These are phyloP conservation scores for Amylostereum areolatum DNA, from an alignment of 1,284 basidiomycete genomes.

Conservation along the genomic window DNA sequence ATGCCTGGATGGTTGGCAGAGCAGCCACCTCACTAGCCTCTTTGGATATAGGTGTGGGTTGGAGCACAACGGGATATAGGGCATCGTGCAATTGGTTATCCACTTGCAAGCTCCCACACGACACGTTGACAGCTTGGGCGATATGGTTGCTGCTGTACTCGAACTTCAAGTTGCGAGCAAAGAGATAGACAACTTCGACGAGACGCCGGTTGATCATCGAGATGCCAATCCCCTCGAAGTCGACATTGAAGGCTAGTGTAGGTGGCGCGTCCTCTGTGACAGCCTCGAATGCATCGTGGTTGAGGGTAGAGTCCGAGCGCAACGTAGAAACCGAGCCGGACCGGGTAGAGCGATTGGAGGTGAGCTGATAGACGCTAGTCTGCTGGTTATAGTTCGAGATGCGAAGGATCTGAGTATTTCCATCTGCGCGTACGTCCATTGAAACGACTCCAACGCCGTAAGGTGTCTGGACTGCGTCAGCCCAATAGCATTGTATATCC, in stretches of 20 bases:
- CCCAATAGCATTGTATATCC: no score
- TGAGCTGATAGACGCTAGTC: slow-evolving; percentile 83
- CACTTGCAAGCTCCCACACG: slow-evolving; percentile 90
- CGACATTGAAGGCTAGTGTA: slow-evolving; percentile 65
- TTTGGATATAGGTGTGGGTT: slow-evolving; percentile 88
- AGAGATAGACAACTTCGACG: slow-evolving; percentile 88
- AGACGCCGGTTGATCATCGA: slow-evolving; percentile 88
- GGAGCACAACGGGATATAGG: slow-evolving; percentile 91
- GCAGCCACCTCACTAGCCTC: slow-evolving; percentile 76
- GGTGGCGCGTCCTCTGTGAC: slow-evolving; percentile 74
- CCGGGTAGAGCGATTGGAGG: not conserved
- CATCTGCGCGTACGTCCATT: slow-evolving; percentile 91
- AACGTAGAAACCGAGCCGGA: slow-evolving; percentile 39
- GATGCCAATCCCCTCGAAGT: slow-evolving; percentile 89
- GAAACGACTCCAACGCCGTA: slow-evolving; percentile 50
- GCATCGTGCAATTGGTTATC: slow-evolving; percentile 99
- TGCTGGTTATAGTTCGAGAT: slow-evolving; percentile 88
- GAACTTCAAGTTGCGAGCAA: slow-evolving; percentile 76
- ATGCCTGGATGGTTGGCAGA: slow-evolving; percentile 90
- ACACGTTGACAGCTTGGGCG: slow-evolving; percentile 78
- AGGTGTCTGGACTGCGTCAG: no score
- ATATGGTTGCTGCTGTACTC: slow-evolving; percentile 83
- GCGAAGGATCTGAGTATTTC: slow-evolving; percentile 79
- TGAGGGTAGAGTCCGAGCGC: slow-evolving; percentile 67
- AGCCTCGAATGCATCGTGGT: slow-evolving; percentile 82